Conservation (phyloP, 208 protist species). For the Crithidia acanthocephali region DNA sequence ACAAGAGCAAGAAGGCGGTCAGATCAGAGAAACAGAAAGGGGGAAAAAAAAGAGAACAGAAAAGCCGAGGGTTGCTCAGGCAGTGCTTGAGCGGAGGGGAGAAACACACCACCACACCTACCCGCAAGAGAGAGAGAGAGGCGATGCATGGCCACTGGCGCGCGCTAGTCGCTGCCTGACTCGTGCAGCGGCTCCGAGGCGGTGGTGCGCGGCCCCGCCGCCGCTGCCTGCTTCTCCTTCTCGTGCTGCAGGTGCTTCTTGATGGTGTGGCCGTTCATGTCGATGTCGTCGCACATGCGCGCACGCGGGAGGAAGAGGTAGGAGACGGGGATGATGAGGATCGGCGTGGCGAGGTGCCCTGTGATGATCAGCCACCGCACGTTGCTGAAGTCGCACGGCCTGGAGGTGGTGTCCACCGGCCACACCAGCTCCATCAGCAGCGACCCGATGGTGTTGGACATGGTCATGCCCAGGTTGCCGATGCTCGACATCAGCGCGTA, state of each 20-base stretch:
- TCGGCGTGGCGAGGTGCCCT: conserved; percentile 54
- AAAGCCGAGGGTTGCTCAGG: not conserved
- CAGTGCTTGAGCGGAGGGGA: not conserved
- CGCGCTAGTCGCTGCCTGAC: not conserved
- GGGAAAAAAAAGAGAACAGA: not conserved
- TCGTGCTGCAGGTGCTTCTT: not conserved
- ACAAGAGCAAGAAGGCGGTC: not conserved
- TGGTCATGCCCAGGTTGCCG: conserved; percentile 72
- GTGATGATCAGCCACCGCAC: conserved; percentile 63
- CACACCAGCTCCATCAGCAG: conserved; percentile 63
- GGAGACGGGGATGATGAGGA: conserved; percentile 57
- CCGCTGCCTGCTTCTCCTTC: conserved; percentile 1
- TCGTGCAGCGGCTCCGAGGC: conserved; percentile 14
- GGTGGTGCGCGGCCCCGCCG: not conserved
- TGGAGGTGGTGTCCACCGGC: conserved; percentile 35
- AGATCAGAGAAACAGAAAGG: not conserved
- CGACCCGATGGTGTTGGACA: conserved; percentile 44
- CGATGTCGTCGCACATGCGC: conserved; percentile 63
- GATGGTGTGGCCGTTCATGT: conserved; percentile 48
- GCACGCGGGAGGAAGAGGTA: conserved; percentile 63
- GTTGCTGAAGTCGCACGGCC: conserved; percentile 75
- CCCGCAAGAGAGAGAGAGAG: too few species aligned
- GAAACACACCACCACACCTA: too few species aligned
- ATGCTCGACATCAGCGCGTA: conserved; percentile 87
- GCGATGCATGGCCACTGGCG: too few species aligned